Evolutionary conservation across 768 basidiomycete genomes (phyloP), one percentile per base, ranked within the genome.

Genomic region (Agaricus blazei): DNA sequence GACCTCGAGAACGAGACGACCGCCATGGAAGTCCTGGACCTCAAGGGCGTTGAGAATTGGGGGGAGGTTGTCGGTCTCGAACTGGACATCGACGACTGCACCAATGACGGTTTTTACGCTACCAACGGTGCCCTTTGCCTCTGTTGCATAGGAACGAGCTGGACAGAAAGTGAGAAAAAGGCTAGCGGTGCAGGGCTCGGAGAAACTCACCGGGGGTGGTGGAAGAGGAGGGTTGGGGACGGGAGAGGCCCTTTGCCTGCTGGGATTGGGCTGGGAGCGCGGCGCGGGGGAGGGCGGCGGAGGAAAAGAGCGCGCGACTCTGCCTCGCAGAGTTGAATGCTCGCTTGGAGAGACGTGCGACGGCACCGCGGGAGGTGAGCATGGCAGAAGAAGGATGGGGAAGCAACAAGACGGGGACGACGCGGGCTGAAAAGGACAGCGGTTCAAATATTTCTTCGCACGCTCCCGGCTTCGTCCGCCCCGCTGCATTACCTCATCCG

Each of bases 51-150:
- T 98, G 67, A 99, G 85, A 73, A 99, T 98, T 62, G 95, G 91
- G 49, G 97, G 97, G 41, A 98, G 89, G 77, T 85, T 79, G 63
- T 96, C 95, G 48, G 86, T 84, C 64, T 96, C 95, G 68, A 98
- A 98, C 75, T 98, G 93, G 64, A 99, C 97, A 71, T 99, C 97
- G 68, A 99, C 97, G 76, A 99, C 97, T 76, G 97, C 96, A 89
- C 97, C 97, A 75, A 99, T 99, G 81, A 99, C 95, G 64, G 93
- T 95, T 82, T 98, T 97, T 68, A 98, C 90, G 45, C 82, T 75
- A 64, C 95, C 95, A 64, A 81, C 74, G 52, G 80, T 67, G 62
- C 64, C 71, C 77, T 84, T 87, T 57, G 90, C 82, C 72, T 96
- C 93, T 53, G 94, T 94, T 60, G 95, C 95, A 81, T 95, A 96